Evolutionary conservation across 345 rosid species (phyloP), one percentile per base, ranked within the genome.

Genomic region (Gossypium anomalum): DNA sequence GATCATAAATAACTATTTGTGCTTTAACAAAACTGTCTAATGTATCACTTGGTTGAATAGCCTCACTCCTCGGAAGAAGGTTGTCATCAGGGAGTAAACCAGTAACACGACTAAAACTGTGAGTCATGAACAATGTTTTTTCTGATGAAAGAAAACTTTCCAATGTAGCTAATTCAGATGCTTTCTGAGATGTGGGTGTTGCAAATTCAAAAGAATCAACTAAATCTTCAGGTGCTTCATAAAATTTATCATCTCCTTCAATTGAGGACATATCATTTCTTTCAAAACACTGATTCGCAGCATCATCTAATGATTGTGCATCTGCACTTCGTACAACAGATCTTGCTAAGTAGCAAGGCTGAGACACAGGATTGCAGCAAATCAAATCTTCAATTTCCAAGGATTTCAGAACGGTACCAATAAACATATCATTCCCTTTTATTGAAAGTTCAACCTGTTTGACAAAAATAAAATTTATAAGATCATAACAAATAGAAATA

Each of bases 361-460:
- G 85, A 38, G 90, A 85, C 62, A 75, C 74, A 57, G 80, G 77
- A 68, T 77, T 80, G 76, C 77, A 63, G 84, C 89, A 82, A 77
- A 92, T 87, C 85, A 92, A 83, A 86, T 94, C 98, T 88, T 92
- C 98, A 76, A 94, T 87, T 87, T 94, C 98, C 90, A 94, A 83
- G 38, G 98, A 89, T 84, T 87, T 88, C 78, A 94, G 78, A 76
- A 92, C 79, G 56, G 94, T 92, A 16, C 98, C 98, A 77, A 94
- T 85, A 75, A 92, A 85, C 89, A 92, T 83, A 78, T 92, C 98
- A 72, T 79, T 91, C 75, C 75, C 92, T 85, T 85, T 89, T 64
- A 89, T 82, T 59, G 92, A 92, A 80, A 94, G 79, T 79, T 94
- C 93, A 76, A 94, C 98, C 98, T 94, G 89, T 66, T 75, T 45